A percentile compares a stretch with the other conserved stretches of the same genome.
These are phyloP conservation scores for Cladorrhinum samala DNA, from an alignment of 495 filamentous ascomycete species.

Conservation along the genomic window DNA sequence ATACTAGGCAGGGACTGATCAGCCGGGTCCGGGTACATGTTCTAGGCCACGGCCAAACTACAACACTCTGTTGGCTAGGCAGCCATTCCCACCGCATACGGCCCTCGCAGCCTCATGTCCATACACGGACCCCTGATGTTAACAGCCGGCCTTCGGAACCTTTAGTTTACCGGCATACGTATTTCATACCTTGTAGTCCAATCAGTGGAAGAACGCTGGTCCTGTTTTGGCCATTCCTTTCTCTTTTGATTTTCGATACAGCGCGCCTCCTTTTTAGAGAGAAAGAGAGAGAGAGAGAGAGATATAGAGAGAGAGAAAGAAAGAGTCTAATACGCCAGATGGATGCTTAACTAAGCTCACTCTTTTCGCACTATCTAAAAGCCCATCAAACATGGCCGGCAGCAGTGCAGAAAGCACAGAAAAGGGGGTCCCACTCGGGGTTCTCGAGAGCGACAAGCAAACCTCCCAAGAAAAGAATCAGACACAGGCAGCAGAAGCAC, in stretches of 20 bases:
- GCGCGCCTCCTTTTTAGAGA: background rate
- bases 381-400: constrained; percentile 3
- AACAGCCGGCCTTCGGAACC: background rate
- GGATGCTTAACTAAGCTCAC: background rate
- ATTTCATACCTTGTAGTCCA: too few species aligned
- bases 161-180: background rate
- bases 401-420: constrained; percentile 4
- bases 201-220: too few species aligned
- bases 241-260: background rate
- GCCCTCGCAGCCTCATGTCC: background rate
- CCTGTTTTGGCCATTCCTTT: too few species aligned
- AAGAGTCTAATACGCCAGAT: background rate
- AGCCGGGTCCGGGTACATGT: too few species aligned
- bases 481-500: background rate
- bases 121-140: background rate
- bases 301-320: too few species aligned
- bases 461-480: background rate
- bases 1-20: too few species aligned
- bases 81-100: too few species aligned
- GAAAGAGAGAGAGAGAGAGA: too few species aligned
- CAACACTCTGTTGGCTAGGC: too few species aligned
- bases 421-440: background rate
- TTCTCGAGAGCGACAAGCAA: background rate
- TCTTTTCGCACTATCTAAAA: too few species aligned
- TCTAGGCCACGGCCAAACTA: too few species aligned